Evolutionary conservation across 2,329 filamentous ascomycete species (phyloP), one percentile per base, ranked within the genome.

Genomic region (Hymenoscyphus linearis): DNA sequence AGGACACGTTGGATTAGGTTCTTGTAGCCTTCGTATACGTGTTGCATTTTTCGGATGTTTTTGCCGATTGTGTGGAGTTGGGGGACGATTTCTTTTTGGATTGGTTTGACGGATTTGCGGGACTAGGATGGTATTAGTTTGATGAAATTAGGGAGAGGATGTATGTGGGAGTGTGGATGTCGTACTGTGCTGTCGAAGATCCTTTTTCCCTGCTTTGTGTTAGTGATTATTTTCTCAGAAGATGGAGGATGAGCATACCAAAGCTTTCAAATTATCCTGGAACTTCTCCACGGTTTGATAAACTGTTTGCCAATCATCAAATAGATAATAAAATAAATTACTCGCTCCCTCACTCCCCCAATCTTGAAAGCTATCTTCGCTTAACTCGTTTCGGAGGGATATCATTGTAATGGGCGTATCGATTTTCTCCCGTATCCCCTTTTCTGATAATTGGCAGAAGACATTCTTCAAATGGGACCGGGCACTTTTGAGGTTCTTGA

Each of bases 321-420:
- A 88, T 0, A 88, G 74, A 67, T 87, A 87, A 70, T 86, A 88
- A 73, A 87, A 87, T 2, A 87, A 74, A 22, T 85, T 76, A 22
- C 84, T 85, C 0, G 85, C 80, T 1, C 80, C 80, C 66, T 87
- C 84, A 2, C 71, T 65, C 2, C 74, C 74, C 63, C 35, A 65
- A 60, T 64, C 56, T 52, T 55, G 68, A 40, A 59, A 71, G 74
- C 5, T 67, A 66, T 60, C 76, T 72, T 61, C 26, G 16, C 65
- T 64, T 14, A 72, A 60, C 36, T 62, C 62, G 61, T 68, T 65
- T 18, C 72, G 66, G 35, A 73, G 66, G 31, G 70, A 67, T 59
- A 71, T 66, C 65, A 74, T 64, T 2, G 68, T 69, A 12, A 72
- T 67, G 12, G 70, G 66, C 60, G 71, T 66, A 0, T 25, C 18